Evolutionary conservation across 306 rosid species (phyloP).

Genomic region (Sophora flavescens): DNA sequence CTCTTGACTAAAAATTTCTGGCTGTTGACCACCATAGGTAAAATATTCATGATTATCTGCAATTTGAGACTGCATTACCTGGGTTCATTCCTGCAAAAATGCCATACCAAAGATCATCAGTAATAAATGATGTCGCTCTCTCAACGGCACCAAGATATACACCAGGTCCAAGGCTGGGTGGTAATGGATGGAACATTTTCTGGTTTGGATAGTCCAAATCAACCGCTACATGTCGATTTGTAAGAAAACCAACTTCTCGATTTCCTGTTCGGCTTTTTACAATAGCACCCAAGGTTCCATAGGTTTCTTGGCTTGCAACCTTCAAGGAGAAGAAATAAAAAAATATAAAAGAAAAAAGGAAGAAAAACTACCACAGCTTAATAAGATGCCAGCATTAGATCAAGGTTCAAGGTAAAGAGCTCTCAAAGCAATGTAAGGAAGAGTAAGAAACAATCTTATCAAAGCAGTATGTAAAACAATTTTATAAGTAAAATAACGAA

Average conservation of each 20-base stretch:
- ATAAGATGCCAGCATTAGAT: constrained; percentile 44
- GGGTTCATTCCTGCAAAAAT: constrained; percentile 99
- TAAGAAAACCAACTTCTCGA: constrained; percentile 90
- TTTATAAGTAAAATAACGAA: constrained; percentile 11
- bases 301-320: constrained; percentile 99
- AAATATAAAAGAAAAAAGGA: constrained; percentile 15
- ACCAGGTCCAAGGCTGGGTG: constrained; percentile 99
- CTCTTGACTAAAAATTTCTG: not conserved
- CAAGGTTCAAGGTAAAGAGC: constrained; percentile 30
- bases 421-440: constrained; percentile 21
- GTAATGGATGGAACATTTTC: constrained; percentile 99
- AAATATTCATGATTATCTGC: constrained; percentile 31
- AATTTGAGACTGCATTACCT: constrained; percentile 64
- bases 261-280: constrained; percentile 94
- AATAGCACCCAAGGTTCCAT: constrained; percentile 98
- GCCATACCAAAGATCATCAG: constrained; percentile 97
- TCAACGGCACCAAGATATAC: constrained; percentile 99
- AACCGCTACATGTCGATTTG: constrained; percentile 98
- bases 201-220: constrained; percentile 97
- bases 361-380: constrained; percentile 23
- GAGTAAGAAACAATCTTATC: constrained; percentile 7
- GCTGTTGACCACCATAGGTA: constrained; percentile 22
- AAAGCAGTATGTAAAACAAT: constrained; percentile 26
- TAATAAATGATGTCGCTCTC: constrained; percentile 98
- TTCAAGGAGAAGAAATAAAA: constrained; percentile 54